Conservation (phyloP, 2,329 filamentous ascomycete genomes). For the Diaporthe destruens region DNA sequence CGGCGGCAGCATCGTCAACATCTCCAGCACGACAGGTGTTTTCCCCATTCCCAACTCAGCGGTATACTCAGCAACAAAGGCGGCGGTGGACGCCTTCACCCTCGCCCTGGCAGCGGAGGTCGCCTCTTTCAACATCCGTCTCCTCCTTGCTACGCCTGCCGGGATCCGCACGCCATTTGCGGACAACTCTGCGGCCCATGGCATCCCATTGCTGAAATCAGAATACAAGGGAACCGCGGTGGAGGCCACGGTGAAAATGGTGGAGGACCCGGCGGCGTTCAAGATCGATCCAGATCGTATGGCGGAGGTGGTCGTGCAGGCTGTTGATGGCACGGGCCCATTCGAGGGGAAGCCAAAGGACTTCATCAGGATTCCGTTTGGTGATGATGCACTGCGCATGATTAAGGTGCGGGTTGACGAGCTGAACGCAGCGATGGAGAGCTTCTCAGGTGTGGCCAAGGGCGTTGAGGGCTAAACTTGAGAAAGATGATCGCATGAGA, state of each 20-base stretch:
- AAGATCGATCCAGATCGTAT: constrained; percentile 31
- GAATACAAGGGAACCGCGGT: constrained; percentile 22
- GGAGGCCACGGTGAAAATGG: constrained; percentile 2
- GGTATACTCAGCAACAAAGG: constrained; percentile 34
- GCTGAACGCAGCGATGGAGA: constrained; percentile 1
- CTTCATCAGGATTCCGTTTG: constrained; percentile 25
- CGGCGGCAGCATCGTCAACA: constrained; percentile 37
- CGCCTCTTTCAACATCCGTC: constrained; percentile 30
- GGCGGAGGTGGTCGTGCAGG: constrained; percentile 26
- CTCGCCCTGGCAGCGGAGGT: constrained; percentile 24
- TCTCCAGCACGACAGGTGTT: constrained; percentile 15
- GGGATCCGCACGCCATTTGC: constrained; percentile 36
- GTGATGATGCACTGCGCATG: neutral
- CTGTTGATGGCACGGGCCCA: constrained; percentile 35
- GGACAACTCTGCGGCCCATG: neutral
- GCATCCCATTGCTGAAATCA: neutral
- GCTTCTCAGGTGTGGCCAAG: constrained; percentile 7
- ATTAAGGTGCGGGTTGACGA: constrained; percentile 15
- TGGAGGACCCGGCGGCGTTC: neutral
- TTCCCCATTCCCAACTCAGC: neutral
- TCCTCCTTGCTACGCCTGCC: constrained; percentile 29
- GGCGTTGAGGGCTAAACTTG: constrained; percentile 11
- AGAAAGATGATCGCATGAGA: neutral
- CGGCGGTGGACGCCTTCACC: constrained; percentile 36
- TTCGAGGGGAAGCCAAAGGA: constrained; percentile 14